Evolutionary conservation across 1,284 basidiomycete species (phyloP), one percentile per base, ranked within the genome.

Genomic region (Termitomyces sp.): DNA sequence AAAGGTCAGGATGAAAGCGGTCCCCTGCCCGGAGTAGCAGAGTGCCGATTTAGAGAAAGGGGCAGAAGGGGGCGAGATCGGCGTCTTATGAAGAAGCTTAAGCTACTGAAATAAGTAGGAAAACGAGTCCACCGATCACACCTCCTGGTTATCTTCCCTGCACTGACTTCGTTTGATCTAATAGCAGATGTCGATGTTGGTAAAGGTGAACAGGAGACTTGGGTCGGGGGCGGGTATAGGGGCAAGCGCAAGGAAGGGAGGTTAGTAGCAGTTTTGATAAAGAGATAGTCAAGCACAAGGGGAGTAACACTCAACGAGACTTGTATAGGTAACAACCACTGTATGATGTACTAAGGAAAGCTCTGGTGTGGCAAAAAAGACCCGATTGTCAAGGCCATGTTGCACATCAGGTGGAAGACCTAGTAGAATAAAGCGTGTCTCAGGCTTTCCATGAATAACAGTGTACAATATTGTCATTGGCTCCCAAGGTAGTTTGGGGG

Each of bases 261-360:
- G n/a, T n/a, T n/a, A 13, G 57, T 45, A 30, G 58, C 53, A 39
- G 56, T 58, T 17, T 54, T 57, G 8, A 64, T 43, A 19, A 50
- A 60, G 9, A 64, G 50, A 13, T 55, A 48, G 7, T 55, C 47
- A n/a, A 65, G 56, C 1, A 52, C 50, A 5, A 65, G 61, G 0
- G 64, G 61, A 1, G 58, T 62, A 5, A 21, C n/a, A 26, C 9
- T 33, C 21, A 47, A n/a, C 46, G 1, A 50, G 56, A 10, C 52
- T 46, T 9, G 34, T n/a, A 36, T 62, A 58, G 6, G 56, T 60
- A 21, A 65, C 60, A n/a, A 59, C 36, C 2, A 65, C 28, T 8
- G 52, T 52, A 34, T 65, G 64, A 1, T 41, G 10, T 12, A 44
- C 57, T 3, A 54, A 5, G 0, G 42, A 1, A 12, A 64, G 60